phyloP scores from a whole-genome alignment of 75 land plant genomes.

The Chamaecyparis obtusa region DNA sequence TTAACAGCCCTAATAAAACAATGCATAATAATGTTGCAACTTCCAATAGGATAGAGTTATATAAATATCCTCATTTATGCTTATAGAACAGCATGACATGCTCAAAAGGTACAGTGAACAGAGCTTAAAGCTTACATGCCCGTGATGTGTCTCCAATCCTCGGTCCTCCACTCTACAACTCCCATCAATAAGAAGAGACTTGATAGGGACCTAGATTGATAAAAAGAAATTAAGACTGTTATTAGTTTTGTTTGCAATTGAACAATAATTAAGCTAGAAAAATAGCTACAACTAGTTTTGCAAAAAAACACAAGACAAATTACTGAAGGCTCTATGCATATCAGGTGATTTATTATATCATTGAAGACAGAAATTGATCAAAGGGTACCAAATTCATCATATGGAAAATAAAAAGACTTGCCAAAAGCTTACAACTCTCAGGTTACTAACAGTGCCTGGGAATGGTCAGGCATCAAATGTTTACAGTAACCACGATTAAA shows the following conservation, averaged over 20 bases:
- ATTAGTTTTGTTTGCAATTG: neutral
- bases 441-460: neutral
- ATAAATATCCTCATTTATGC: neutral
- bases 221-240: neutral
- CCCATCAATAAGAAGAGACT: conserved; percentile 78
- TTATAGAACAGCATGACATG: conserved; percentile 1
- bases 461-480: neutral
- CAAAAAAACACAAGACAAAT: neutral
- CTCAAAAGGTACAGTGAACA: neutral
- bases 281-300: neutral
- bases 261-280: neutral
- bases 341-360: neutral
- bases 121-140: conserved; percentile 58
- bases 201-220: conserved; percentile 64
- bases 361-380: neutral
- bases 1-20: neutral
- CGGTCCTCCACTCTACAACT: conserved; percentile 93
- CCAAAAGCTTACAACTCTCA: neutral
- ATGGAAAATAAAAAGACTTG: neutral
- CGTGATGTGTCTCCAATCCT: conserved; percentile 84
- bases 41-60: neutral
- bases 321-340: neutral
- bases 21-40: neutral
- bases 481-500: neutral
- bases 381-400: neutral